Conservation (phyloP, 495 filamentous ascomycete species). For the Aspergillus sclerotioniger region DNA sequence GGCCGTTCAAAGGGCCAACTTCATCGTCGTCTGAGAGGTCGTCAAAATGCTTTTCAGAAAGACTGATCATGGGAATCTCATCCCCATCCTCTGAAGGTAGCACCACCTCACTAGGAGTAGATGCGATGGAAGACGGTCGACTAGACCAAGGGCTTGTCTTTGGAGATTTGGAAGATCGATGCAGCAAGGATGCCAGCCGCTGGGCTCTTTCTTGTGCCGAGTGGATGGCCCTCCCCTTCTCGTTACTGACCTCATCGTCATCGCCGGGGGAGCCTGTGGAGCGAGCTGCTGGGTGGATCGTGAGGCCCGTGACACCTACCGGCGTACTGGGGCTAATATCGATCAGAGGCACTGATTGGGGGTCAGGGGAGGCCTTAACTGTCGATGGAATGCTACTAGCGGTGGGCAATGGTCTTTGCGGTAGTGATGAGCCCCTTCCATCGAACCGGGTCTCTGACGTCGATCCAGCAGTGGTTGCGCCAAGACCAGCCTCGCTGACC, state of each 20-base stretch:
- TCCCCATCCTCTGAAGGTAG: slow-evolving; percentile 35
- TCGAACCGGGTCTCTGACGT: slow-evolving; percentile 32
- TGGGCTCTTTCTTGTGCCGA: slow-evolving; percentile 36
- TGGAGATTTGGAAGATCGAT: slow-evolving; percentile 34
- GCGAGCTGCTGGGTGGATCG: slow-evolving; percentile 30
- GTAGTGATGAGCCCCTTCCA: slow-evolving; percentile 32
- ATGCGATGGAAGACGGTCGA: slow-evolving; percentile 31
- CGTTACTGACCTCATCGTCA: slow-evolving; percentile 38
- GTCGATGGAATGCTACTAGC: slow-evolving; percentile 43
- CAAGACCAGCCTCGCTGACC: slow-evolving; percentile 24
- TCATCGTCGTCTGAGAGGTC: slow-evolving; percentile 37
- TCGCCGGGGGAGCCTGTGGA: slow-evolving; percentile 21
- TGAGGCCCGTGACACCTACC: slow-evolving; percentile 31
- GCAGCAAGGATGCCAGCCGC: slow-evolving; percentile 35
- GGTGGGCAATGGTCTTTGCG: slow-evolving; percentile 37
- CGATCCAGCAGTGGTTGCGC: slow-evolving; percentile 21
- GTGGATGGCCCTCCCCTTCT: slow-evolving; percentile 39
- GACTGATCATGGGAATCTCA: slow-evolving; percentile 40
- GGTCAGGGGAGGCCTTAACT: slow-evolving; percentile 27
- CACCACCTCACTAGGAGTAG: slow-evolving; percentile 30
- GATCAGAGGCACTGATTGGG: slow-evolving; percentile 27
- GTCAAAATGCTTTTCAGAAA: slow-evolving; percentile 37
- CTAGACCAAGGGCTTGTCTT: slow-evolving; percentile 28
- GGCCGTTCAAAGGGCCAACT: slow-evolving; percentile 28
- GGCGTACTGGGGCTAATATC: slow-evolving; percentile 32